Base-by-base conservation (phyloP, 805 yeast species). In the Ogataea sp. region DNA sequence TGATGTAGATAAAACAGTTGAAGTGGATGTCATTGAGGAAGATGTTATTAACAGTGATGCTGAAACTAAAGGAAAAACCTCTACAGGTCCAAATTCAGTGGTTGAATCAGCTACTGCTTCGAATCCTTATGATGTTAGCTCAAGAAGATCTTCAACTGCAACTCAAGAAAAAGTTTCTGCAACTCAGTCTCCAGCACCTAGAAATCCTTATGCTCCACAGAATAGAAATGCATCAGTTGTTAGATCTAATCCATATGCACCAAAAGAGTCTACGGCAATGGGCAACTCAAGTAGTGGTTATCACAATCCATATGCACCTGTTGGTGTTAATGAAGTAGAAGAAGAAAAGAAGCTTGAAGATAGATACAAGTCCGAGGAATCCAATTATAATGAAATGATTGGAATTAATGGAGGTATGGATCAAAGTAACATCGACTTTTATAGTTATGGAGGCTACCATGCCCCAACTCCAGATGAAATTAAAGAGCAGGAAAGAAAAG, bases 401-500 rank as follows among this genome's bases (percentile, higher is more conserved):
- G 33, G 21, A 6, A 21, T 4, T 30, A 16, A 6, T n/a, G 27
- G 35, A 20, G 14, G 11, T n/a, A 32, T 23, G 15, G 10, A 3
- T 25, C 30, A 14, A 18, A n/a, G 6, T 34, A n/a, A n/a, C n/a
- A n/a, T 34, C 32, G 62, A 59, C 42, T 56, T 51, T 43, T 59
- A 55, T 43, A 52, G 55, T 20, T 56, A 45, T 38, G 61, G 61
- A 6, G 65, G 65, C 3, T 59, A 59, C 35, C 46, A 43, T 23
- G 47, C 52, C 29, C 43, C 46, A 2, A 28, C 29, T 6, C 18
- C 18, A 7, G 35, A 29, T 15, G 23, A 17, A 17, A n/a, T 17
- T 18, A 16, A 14, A 6, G 20, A 29, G 8, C 32, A 26, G n/a
- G 40, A 38, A 26, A 32, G 27, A 7, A 40, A 29, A 34, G 39